These are phyloP conservation scores for Carnegiea gigantea DNA, from an alignment of 179 eudicot genomes.

Conservation along the genomic window DNA sequence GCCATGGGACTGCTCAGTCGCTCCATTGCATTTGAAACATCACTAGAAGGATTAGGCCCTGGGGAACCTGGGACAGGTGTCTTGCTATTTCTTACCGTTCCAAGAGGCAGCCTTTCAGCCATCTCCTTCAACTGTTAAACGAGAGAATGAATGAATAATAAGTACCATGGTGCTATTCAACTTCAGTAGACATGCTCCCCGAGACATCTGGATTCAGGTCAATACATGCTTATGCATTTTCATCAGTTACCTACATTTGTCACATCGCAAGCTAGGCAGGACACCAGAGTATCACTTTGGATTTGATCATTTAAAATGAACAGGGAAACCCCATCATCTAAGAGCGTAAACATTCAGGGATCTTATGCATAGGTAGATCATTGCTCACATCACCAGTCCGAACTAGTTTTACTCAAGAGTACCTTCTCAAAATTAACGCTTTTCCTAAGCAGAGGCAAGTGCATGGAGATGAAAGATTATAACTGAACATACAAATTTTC, in stretches of 20 bases:
- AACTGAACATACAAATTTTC: background rate
- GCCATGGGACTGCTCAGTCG: conserved; percentile 33
- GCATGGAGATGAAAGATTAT: background rate
- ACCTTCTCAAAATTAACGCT: background rate
- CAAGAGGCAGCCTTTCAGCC: conserved; percentile 47
- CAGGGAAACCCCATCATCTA: background rate
- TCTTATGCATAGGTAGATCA: background rate
- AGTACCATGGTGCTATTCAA: background rate
- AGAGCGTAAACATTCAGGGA: background rate
- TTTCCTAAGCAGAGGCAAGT: background rate
- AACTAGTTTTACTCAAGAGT: background rate
- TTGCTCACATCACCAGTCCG: background rate
- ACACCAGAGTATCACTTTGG: background rate
- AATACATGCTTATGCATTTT: background rate
- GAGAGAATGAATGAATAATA: conserved; percentile 9
- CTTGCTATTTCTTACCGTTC: conserved; percentile 36
- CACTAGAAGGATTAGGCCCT: conserved; percentile 28
- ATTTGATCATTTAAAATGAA: background rate
- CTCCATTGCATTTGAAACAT: conserved; percentile 30
- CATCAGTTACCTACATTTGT: background rate
- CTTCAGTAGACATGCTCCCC: background rate
- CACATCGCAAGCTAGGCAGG: background rate
- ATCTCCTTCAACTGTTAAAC: conserved; percentile 38
- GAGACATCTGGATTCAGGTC: background rate
- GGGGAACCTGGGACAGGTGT: conserved; percentile 34